Percentiles rank a stretch among this genome's conserved stretches.
These are phyloP conservation scores for Gremmenia infestans DNA, from an alignment of 2,329 filamentous ascomycete species.

Conservation along the genomic window DNA sequence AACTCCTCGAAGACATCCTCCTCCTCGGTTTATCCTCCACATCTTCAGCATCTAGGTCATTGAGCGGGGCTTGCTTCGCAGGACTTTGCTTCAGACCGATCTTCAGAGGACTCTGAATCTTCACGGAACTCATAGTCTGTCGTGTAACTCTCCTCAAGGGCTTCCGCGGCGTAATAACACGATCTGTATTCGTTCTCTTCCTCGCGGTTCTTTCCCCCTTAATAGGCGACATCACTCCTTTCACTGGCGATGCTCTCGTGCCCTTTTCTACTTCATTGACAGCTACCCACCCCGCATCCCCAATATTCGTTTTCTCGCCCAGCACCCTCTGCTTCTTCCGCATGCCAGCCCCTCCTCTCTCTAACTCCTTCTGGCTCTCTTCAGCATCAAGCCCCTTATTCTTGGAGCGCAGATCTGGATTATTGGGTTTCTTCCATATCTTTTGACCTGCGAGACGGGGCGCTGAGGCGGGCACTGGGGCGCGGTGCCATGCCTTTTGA, in stretches of 20 bases:
- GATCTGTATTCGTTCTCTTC: slow-evolving; percentile 31
- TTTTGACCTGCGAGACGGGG: slow-evolving; percentile 30
- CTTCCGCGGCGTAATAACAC: slow-evolving; percentile 31
- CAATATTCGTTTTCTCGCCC: slow-evolving; percentile 30
- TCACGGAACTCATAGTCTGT: too few species aligned
- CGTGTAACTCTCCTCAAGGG: slow-evolving; percentile 15
- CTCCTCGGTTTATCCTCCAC: slow-evolving; percentile 11
- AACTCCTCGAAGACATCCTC: slow-evolving; percentile 23
- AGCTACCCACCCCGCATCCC: slow-evolving; percentile 29
- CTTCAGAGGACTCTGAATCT: too few species aligned
- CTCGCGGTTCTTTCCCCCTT: slow-evolving; percentile 6
- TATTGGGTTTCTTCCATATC: slow-evolving; percentile 30
- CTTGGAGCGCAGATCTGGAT: slow-evolving; percentile 7
- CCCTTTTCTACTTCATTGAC: not conserved
- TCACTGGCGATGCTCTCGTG: not conserved
- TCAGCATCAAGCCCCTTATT: slow-evolving; percentile 22
- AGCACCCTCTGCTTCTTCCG: slow-evolving; percentile 34
- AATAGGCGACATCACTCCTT: not conserved
- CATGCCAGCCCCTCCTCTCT: slow-evolving; percentile 29
- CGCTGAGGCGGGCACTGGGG: slow-evolving; percentile 27
- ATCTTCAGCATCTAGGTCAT: not conserved
- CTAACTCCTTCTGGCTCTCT: slow-evolving; percentile 30
- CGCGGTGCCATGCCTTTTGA: slow-evolving; percentile 28
- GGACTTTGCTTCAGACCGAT: not conserved
- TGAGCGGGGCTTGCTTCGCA: slow-evolving; percentile 1